Base-by-base conservation (phyloP, 441 rosid species). In the Croton laevigatus region DNA sequence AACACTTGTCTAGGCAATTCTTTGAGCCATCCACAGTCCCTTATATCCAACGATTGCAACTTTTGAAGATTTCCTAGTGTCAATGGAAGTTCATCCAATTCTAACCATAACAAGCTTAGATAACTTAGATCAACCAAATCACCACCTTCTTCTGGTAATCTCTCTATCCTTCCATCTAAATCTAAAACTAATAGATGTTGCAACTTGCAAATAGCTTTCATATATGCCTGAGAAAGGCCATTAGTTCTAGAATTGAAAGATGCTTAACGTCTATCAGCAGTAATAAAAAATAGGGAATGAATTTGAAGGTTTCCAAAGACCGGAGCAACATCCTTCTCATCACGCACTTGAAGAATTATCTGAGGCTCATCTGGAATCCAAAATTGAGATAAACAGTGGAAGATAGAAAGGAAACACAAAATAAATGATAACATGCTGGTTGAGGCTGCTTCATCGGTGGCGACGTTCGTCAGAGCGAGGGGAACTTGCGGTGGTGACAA, bases 21-120 rank as follows among this genome's bases (percentile, higher is more conserved):
- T 0, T 37, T 40, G 13, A 49, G 61, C 0, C 52, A 38, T 2
- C 38, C 20, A n/a, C 55, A 51, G 10, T 44, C 9, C 19, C 49
- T 65, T 32, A 59, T 23, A 22, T 75, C 71, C 66, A 75, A 27
- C 37, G 78, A 65, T 59, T 59, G 74, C 8, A 75, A 55, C 0
- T 65, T 44, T 37, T 65, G 74, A 65, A 75, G 78, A 65, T 65
- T 65, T 27, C 51, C 32, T 22, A 75, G 17, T 17, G 63, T 66
- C 37, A 1, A 34, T 1, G 79, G 79, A 51, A 75, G 68, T 61
- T 65, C 65, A 32, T 71, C n/a, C 3, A 75, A 36, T 32, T 22
- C 2, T 12, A 71, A 59, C 5, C 7, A 4, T 34, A 0, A 3
- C 68, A 75, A 34, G 14, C 68, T 61, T 8, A 75, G 60, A 61